phyloP scores from a whole-genome alignment of 805 yeast genomes.

The Metschnikowia corniflorae region DNA sequence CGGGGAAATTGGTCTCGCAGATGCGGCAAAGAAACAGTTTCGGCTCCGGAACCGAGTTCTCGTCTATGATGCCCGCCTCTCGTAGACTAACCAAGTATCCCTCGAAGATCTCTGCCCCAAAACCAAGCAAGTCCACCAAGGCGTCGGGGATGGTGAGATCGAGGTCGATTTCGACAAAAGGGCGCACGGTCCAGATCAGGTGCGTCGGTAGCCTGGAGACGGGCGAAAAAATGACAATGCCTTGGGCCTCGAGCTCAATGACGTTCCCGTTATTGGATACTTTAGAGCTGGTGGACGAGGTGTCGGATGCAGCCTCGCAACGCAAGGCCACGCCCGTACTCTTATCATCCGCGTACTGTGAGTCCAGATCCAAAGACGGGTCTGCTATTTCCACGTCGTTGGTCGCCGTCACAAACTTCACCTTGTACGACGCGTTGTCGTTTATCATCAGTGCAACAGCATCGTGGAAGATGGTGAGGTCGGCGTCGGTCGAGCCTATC shows the following conservation, averaged over 20 bases:
- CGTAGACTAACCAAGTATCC: conserved; percentile 64
- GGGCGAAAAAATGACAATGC: conserved; percentile 71
- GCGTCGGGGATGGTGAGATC: conserved; percentile 67
- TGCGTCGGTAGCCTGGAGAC: conserved; percentile 61
- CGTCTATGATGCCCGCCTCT: conserved; percentile 61
- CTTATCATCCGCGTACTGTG: background rate
- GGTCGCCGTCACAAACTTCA: conserved; percentile 62
- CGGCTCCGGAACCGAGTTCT: conserved; percentile 70
- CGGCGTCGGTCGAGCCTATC: conserved; percentile 57
- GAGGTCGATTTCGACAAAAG: conserved; percentile 60
- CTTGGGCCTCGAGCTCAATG: conserved; percentile 88
- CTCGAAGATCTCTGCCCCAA: conserved; percentile 82
- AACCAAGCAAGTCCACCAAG: conserved; percentile 75
- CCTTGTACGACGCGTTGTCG: conserved; percentile 76
- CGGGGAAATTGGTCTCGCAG: conserved; percentile 87
- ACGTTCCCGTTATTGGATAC: conserved; percentile 54
- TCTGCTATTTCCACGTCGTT: conserved; percentile 16
- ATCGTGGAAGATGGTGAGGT: conserved; percentile 60
- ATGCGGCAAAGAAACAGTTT: conserved; percentile 81
- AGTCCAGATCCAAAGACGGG: background rate
- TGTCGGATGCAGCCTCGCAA: background rate
- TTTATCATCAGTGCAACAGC: conserved; percentile 68
- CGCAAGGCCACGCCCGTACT: background rate
- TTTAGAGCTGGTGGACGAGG: conserved; percentile 22
- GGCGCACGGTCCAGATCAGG: conserved; percentile 91